Evolutionary conservation across 208 protist genomes (phyloP), one percentile per base, ranked within the genome.

Genomic region (Leishmania arabica): DNA sequence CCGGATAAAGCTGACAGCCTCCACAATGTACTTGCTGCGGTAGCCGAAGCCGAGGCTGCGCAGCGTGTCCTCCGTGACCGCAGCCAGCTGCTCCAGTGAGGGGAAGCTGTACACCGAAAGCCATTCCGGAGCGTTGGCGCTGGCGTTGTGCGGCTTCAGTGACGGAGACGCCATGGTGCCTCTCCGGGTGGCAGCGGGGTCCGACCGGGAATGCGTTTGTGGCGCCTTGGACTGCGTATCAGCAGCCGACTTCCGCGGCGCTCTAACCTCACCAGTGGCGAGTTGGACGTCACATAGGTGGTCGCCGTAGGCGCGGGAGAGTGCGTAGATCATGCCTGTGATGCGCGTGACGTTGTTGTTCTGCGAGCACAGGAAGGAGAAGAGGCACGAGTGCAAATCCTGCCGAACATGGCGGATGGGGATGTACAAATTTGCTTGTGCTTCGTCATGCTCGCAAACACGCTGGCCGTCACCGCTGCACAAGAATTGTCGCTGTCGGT

Each of bases 281-380:
- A 89, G 47, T 58, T 91, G 62, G 9, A 92, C 87, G 42, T 87
- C 80, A 68, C 91, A 94, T 34, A 96, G 83, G 60, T 86, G 83
- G n/a, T 86, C 75, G 0, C 93, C 93, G 78, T 89, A 95, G 21
- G 45, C 49, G 3, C 77, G 65, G 68, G 83, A 81, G 47, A 96
- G 71, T 13, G 70, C 73, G 69, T 95, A 84, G 21, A 96, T 58
- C 83, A 96, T 92, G 17, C 74, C 53, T 0, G 86, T 94, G 40
- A 96, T 96, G 56, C 93, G 93, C 65, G 85, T 83, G 19, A 96
- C 84, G 71, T 95, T 88, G 79, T 96, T 96, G 77, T 96, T 96
- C 79, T 96, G 93, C 54, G 93, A 96, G 79, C 93, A 96, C 13
- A 96, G 72, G 74, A 96, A 96, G 7, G 86, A 79, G 53, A 94